Conservation (phyloP, 2,329 filamentous ascomycete species). For the Sordariomycetes sp. region DNA sequence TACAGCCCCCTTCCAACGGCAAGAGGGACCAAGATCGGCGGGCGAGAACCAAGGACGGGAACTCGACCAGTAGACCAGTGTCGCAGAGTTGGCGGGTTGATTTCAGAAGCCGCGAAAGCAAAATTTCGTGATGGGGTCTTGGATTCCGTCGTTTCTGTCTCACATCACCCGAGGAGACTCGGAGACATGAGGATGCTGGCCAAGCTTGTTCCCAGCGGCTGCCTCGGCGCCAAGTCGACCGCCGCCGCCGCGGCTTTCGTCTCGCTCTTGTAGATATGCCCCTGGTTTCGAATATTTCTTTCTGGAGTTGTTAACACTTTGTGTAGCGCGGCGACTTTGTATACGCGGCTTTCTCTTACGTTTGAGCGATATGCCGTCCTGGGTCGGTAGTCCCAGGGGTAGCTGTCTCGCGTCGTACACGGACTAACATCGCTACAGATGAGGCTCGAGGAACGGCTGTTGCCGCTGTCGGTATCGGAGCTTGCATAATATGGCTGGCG, state of each 20-base stretch:
- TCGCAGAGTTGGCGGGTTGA: no score
- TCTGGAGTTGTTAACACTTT: background rate
- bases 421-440: conserved; percentile 1
- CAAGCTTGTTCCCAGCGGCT: background rate
- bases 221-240: background rate
- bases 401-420: background rate
- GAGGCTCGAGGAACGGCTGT: conserved; percentile 10
- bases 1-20: background rate
- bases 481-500: conserved; percentile 8
- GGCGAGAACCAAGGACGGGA: no score
- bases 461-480: conserved; percentile 31
- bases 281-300: background rate
- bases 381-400: conserved; percentile 4
- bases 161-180: background rate
- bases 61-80: background rate
- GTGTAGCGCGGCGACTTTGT: conserved; percentile 1
- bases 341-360: conserved; percentile 5
- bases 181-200: background rate
- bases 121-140: background rate
- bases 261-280: background rate
- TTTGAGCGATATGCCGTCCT: conserved; percentile 7
- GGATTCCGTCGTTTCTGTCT: background rate
- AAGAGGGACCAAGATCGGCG: no score
- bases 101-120: background rate
- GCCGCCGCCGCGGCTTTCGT: background rate